Evolutionary conservation across 129 eudicot species (phyloP), one percentile per base, ranked within the genome.

Genomic region (Pseudognaphalium luteoalbum): DNA sequence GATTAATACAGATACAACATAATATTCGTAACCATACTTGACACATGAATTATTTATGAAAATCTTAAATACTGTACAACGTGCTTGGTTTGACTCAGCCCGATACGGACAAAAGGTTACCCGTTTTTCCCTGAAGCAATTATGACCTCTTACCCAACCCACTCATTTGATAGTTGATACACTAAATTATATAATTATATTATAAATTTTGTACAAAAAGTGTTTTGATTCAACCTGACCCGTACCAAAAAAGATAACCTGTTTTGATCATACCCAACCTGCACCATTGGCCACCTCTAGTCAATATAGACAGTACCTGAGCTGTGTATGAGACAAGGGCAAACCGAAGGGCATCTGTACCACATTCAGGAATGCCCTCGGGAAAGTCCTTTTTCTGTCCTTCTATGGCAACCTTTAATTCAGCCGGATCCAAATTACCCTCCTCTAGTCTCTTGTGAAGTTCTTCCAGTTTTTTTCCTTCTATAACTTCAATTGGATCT

Each of bases 261-360:
- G 25, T 30, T 30, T 65, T 65, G 25, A 32, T 2, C n/a, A 7
- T n/a, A 35, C 54, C 54, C 7, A 67, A 7, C 71, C 51, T 14
- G 52, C 28, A 6, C 30, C 8, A 37, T 4, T 57, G 2, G 9
- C 62, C 62, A 66, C 28, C 3, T 16, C 16, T 5, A 29, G 59
- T 20, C 2, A 57, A 51, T 2, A 71, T 22, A 63, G n/a, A 21
- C 52, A 67, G 52, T 67, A 93, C 98, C 97, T 93, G 98, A 39
- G 98, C 98, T 11, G 98, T 93, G 82, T 93, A 93, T 3, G 98
- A 93, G 44, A 93, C 98, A 44, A 93, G 98, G 60, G 98, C 88
- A 70, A 93, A 93, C 3, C 98, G 97, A 57, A 93, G 90, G 70
- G 98, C 98, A 84, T 93, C 98, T 44, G 98, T 87, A 75, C 98